Percentiles rank a stretch among this genome's conserved stretches.
These are phyloP conservation scores for Trebouxia sp. DNA, from an alignment of 139 green algal species.

Conservation along the genomic window DNA sequence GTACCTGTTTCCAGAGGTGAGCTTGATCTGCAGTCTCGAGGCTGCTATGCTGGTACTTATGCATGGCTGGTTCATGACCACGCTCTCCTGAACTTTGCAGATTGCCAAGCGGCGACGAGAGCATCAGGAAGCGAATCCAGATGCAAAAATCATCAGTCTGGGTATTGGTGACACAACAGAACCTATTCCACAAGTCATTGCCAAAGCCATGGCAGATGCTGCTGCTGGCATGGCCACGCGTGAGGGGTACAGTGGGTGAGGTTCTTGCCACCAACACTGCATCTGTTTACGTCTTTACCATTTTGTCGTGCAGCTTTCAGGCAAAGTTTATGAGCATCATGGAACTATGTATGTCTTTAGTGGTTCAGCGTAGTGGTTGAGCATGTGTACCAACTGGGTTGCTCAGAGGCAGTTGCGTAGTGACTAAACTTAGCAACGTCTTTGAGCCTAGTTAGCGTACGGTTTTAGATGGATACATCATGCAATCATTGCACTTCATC, in stretches of 20 bases:
- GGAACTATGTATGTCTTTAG: too few relatives aligned
- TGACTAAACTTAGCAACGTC: background rate
- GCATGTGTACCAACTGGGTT: too few relatives aligned
- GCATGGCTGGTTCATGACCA: too few relatives aligned
- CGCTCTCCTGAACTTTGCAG: conserved; percentile 50
- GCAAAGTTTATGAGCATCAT: too few relatives aligned
- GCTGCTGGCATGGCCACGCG: conserved; percentile 83
- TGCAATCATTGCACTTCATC: too few relatives aligned
- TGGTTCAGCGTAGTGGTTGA: too few relatives aligned
- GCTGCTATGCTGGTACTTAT: too few relatives aligned
- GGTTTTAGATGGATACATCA: too few relatives aligned
- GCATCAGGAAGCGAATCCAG: conserved; percentile 90
- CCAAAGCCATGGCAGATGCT: conserved; percentile 81
- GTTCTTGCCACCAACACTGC: background rate
- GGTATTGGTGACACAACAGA: conserved; percentile 99
- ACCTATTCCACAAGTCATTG: conserved; percentile 89
- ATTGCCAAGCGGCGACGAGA: conserved; percentile 87
- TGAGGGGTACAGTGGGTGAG: conserved; percentile 93
- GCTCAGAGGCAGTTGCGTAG: too few relatives aligned
- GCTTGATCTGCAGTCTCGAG: too few relatives aligned
- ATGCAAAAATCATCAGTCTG: conserved; percentile 96
- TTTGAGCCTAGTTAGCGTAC: too few relatives aligned
- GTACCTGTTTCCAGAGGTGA: conserved; percentile 98
- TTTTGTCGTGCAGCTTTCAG: too few relatives aligned
- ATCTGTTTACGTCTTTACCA: background rate